Evolutionary conservation across 2,329 filamentous ascomycete genomes (phyloP).

Genomic region (Tolypocladium guangdongense): DNA sequence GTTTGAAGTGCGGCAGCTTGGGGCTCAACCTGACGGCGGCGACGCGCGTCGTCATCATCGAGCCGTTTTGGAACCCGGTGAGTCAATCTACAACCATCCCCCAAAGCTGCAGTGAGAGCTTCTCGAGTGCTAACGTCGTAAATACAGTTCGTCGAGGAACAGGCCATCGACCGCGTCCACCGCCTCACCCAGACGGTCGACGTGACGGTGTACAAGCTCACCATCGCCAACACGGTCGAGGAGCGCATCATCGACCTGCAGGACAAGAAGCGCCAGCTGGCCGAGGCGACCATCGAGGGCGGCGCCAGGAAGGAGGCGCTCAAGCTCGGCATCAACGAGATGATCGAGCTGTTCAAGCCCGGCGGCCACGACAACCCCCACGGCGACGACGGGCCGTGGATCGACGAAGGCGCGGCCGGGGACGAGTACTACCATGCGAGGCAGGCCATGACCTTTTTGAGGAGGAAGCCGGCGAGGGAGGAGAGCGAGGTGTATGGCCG

Average conservation of each 20-base stretch:
- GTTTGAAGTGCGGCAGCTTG: constrained; percentile 83
- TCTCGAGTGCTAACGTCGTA: constrained; percentile 2
- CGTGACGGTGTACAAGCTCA: constrained; percentile 91
- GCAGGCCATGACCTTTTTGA: constrained; percentile 13
- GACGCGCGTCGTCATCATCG: constrained; percentile 84
- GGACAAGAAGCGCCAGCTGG: constrained; percentile 83
- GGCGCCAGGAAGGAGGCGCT: constrained; percentile 60
- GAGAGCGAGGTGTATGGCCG: constrained; percentile 30
- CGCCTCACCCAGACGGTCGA: constrained; percentile 95
- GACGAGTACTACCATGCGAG: constrained; percentile 9
- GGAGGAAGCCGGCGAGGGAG: constrained; percentile 18
- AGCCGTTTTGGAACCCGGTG: constrained; percentile 97
- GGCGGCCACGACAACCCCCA: constrained; percentile 30
- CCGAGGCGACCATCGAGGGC: constrained; percentile 83
- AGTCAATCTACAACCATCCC: constrained; percentile 17
- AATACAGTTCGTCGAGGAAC: constrained; percentile 85
- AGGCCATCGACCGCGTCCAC: constrained; percentile 96
- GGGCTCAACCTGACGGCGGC: constrained; percentile 93
- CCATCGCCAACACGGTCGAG: constrained; percentile 77
- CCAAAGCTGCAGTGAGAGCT: not conserved
- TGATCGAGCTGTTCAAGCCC: constrained; percentile 77
- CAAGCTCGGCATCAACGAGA: constrained; percentile 87
- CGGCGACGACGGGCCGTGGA: constrained; percentile 19
- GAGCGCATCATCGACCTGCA: constrained; percentile 91
- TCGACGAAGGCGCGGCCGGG: constrained; percentile 5